Evolutionary conservation across 2,329 filamentous ascomycete genomes (phyloP), one percentile per base, ranked within the genome.

Genomic region (Tympanopsis confertula): DNA sequence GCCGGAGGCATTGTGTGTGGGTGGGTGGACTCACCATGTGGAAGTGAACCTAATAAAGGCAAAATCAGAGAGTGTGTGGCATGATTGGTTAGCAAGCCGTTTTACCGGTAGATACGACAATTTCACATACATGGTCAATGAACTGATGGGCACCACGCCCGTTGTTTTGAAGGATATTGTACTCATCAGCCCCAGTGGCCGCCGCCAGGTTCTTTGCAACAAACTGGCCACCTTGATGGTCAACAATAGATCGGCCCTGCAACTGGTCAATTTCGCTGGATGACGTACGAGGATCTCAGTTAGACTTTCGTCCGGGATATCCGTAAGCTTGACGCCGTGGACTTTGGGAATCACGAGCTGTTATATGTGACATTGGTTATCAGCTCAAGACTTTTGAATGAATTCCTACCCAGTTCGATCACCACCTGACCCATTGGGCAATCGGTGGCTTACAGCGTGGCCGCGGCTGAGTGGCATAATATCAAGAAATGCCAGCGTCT

Each of bases 91-190:
- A 45, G 39, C 18, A n/a, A n/a, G n/a, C n/a, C n/a, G n/a, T n/a
- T n/a, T n/a, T n/a, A n/a, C n/a, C n/a, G n/a, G n/a, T n/a, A 10
- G 18, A 36, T 20, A 24, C 28, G 15, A 13, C 15, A 19, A 32
- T 26, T 29, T 15, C 36, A 65, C 77, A 63, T 65, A 91, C 89
- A 64, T 98, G 91, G 48, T 86, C 82, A 44, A 98, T 89, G 45
- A 82, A 69, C 65, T 96, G 91, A 60, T 98, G 91, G 15, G 91
- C 91, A 51, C 89, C 74, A 15, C 74, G 68, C 38, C 91, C 91
- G 54, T 98, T 98, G 65, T 98, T 98, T 66, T 98, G 91, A 41
- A 98, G 66, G 36, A 98, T 74, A 54, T 98, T 98, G 69, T 86
- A 98, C 59, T 96, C 73, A 37, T 68, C 65, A 3, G 82, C 79